Percentiles rank a stretch among this genome's conserved stretches.
Evolutionary conservation across 2,329 filamentous ascomycete genomes (phyloP).

Genomic region (Pezicula carpinea): DNA sequence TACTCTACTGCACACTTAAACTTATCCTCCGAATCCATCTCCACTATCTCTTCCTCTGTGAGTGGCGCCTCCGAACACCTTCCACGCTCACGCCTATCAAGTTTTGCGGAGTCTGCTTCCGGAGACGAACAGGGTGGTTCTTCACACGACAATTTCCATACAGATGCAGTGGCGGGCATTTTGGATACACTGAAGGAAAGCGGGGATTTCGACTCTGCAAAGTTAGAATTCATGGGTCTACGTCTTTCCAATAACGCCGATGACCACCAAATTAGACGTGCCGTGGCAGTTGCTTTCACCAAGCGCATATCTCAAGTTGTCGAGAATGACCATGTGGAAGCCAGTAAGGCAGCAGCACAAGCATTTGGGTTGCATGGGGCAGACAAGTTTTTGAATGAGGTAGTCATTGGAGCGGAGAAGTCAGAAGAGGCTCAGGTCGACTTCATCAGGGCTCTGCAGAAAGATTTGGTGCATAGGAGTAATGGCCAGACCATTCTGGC

Average conservation of each 20-base stretch:
- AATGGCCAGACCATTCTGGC: constrained; percentile 67
- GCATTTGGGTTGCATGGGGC: constrained; percentile 53
- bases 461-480: constrained; percentile 63
- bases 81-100: constrained; percentile 58
- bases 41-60: constrained; percentile 54
- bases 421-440: constrained; percentile 74
- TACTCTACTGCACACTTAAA: constrained; percentile 31
- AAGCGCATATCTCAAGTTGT: constrained; percentile 72
- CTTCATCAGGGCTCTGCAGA: constrained; percentile 77
- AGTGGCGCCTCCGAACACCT: constrained; percentile 32
- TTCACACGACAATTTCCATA: constrained; percentile 65
- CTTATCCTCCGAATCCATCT: constrained; percentile 52
- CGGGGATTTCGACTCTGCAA: constrained; percentile 74
- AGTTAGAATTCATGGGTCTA: constrained; percentile 90
- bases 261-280: constrained; percentile 80
- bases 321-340: constrained; percentile 48
- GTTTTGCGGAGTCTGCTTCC: constrained; percentile 69
- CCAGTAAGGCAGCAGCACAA: constrained; percentile 59
- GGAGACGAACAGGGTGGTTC: constrained; percentile 45
- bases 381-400: constrained; percentile 51
- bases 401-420: constrained; percentile 59
- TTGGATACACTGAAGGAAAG: constrained; percentile 76
- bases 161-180: constrained; percentile 82
- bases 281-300: constrained; percentile 80
- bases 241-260: constrained; percentile 87